Evolutionary conservation across 2,329 filamentous ascomycete genomes (phyloP).

Genomic region (Pestalotiopsis sp.): DNA sequence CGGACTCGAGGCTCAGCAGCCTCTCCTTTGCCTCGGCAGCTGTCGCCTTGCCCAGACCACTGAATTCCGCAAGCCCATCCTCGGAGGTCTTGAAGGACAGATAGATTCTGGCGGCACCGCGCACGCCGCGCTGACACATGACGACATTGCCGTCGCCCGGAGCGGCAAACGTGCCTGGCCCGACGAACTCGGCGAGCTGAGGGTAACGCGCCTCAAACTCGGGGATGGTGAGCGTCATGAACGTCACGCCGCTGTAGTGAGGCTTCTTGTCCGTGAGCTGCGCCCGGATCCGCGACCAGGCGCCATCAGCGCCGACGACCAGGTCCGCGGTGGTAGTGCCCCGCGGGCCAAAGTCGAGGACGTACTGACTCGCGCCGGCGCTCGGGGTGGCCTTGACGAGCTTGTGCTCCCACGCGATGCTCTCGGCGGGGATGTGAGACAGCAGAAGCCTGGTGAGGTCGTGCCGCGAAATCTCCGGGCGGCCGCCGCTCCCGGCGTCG

Average conservation of each 20-base stretch:
- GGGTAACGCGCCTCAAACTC: neutral
- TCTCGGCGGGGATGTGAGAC: neutral
- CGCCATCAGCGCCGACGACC: slow-evolving; percentile 40
- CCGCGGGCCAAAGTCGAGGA: slow-evolving; percentile 12
- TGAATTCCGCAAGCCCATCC: slow-evolving; percentile 22
- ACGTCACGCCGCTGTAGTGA: neutral
- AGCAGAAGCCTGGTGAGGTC: slow-evolving; percentile 2
- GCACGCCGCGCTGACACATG: neutral
- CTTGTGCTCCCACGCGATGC: slow-evolving; percentile 9
- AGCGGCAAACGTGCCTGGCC: neutral
- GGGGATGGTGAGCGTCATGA: slow-evolving; percentile 1
- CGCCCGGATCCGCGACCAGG: slow-evolving; percentile 36
- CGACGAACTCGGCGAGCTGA: slow-evolving; percentile 6
- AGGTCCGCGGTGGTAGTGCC: slow-evolving; percentile 27
- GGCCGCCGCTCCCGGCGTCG: neutral
- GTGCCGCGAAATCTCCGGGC: slow-evolving; percentile 7
- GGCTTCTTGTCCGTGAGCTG: slow-evolving; percentile 16
- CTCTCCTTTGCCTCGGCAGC: slow-evolving; percentile 2
- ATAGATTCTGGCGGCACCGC: slow-evolving; percentile 31
- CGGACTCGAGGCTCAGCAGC: slow-evolving; percentile 5
- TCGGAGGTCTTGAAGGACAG: slow-evolving; percentile 26
- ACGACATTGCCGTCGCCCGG: slow-evolving; percentile 5
- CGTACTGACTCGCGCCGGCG: slow-evolving; percentile 24
- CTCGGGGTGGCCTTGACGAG: neutral
- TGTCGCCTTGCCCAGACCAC: slow-evolving; percentile 12